Percentiles rank a stretch among this genome's conserved stretches.
Evolutionary conservation across 2,329 filamentous ascomycete species (phyloP).

Genomic region (Zymoseptoria brevis): DNA sequence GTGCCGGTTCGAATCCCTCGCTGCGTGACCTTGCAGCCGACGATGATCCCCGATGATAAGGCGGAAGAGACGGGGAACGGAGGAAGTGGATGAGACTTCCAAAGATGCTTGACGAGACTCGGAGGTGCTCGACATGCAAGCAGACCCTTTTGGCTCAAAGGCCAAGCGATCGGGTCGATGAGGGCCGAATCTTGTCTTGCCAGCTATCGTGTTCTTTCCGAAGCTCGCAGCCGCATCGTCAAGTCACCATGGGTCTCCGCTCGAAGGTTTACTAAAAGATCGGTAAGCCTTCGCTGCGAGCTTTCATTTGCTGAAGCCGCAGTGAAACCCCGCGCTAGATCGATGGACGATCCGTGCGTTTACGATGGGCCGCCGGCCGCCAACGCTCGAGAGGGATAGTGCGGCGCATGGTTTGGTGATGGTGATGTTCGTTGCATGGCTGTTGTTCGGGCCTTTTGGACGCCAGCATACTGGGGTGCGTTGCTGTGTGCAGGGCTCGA

Average conservation of each 20-base stretch:
- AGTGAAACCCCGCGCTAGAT: not conserved
- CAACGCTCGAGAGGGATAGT: not conserved
- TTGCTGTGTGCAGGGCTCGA: not conserved
- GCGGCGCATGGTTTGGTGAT: not conserved
- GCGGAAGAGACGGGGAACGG: not conserved
- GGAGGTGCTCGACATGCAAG: not conserved
- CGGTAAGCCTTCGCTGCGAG: not conserved
- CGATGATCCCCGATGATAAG: not conserved
- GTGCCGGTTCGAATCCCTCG: not conserved
- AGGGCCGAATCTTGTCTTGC: not conserved
- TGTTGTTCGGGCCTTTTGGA: not conserved
- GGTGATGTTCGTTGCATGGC: not conserved
- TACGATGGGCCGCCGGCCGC: not conserved
- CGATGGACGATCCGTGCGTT: not conserved
- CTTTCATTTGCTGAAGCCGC: constrained; percentile 1
- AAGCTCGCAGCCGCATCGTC: not conserved
- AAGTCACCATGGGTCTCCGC: not conserved
- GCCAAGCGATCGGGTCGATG: not conserved
- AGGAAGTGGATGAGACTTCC: not conserved
- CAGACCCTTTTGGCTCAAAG: not conserved
- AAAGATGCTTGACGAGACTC: not conserved
- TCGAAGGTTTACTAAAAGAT: not conserved
- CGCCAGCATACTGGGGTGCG: not conserved
- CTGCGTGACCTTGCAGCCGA: not conserved
- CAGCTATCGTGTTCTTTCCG: not conserved